Evolutionary conservation across 805 yeast species (phyloP).

Genomic region (Saccharomycopsis capsularis): DNA sequence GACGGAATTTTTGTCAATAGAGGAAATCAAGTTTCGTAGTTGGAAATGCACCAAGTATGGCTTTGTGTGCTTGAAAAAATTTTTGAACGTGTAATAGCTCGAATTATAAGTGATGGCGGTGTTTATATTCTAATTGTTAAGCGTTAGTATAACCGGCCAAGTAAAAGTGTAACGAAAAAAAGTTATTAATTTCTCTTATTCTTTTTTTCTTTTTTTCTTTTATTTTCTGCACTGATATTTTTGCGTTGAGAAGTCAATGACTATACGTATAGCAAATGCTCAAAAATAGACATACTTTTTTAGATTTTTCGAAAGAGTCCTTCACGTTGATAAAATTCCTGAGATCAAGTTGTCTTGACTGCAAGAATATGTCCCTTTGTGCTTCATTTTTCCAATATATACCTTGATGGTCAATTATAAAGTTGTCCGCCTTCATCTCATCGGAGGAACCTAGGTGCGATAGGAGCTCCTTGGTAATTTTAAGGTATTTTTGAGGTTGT

Average conservation of each 20-base stretch:
- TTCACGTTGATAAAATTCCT: constrained; percentile 26
- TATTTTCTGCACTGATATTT: background rate
- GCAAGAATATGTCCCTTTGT: constrained; percentile 24
- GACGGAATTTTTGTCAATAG: constrained; percentile 6
- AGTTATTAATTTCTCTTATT: background rate
- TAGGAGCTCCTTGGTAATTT: background rate
- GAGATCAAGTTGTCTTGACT: constrained; percentile 24
- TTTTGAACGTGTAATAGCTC: constrained; percentile 26
- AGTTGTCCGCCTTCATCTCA: background rate
- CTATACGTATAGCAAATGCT: background rate
- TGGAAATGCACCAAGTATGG: constrained; percentile 53
- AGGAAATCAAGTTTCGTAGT: constrained; percentile 41
- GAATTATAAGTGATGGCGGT: background rate
- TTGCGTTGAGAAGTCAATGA: too few species aligned
- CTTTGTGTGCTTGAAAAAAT: constrained; percentile 35
- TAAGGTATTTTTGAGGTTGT: background rate
- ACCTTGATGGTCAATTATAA: constrained; percentile 28
- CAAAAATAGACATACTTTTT: constrained; percentile 14
- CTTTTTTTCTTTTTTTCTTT: background rate
- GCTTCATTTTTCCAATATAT: constrained; percentile 26
- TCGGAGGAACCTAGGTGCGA: background rate
- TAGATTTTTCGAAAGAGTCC: constrained; percentile 24
- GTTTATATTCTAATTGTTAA: background rate
- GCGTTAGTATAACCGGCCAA: background rate
- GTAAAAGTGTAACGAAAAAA: background rate